Conservation (phyloP, 164 flowering plant genomes). For the Stephania cephalantha region DNA sequence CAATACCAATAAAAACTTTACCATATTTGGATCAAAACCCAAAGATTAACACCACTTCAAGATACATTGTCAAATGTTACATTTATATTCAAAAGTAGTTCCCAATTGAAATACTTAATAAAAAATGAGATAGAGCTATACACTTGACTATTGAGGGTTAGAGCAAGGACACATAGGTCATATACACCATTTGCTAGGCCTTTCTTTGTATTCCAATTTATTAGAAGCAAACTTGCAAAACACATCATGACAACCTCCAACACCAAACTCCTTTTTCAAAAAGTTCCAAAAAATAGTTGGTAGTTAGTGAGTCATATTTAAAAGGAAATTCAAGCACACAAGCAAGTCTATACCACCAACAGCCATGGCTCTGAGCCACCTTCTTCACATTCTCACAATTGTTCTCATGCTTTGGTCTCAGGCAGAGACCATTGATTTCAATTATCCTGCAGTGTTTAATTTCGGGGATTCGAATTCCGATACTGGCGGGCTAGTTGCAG, state of each 20-base stretch:
- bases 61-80: neutral
- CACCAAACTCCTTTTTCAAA: conserved; percentile 5
- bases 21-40: neutral
- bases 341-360: neutral
- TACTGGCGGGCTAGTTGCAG: conserved; percentile 47
- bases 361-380: conserved; percentile 10
- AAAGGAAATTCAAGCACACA: neutral
- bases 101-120: neutral
- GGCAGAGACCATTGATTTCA: conserved; percentile 25
- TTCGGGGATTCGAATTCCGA: conserved; percentile 81
- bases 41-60: neutral
- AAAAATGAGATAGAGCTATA: neutral
- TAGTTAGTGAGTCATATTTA: conserved; percentile 4
- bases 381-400: conserved; percentile 9
- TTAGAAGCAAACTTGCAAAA: neutral
- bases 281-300: conserved; percentile 2
- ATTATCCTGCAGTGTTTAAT: conserved; percentile 55
- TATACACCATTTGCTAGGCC: neutral
- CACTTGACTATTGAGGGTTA: too few relatives aligned
- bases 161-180: neutral
- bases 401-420: neutral
- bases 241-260: conserved; percentile 7
- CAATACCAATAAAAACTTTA: too few relatives aligned
- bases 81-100: neutral
- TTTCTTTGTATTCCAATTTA: neutral